Percentiles rank a stretch among this genome's conserved stretches.
Conservation (phyloP, 768 basidiomycete species). For the Psilocybe cyanescens region DNA sequence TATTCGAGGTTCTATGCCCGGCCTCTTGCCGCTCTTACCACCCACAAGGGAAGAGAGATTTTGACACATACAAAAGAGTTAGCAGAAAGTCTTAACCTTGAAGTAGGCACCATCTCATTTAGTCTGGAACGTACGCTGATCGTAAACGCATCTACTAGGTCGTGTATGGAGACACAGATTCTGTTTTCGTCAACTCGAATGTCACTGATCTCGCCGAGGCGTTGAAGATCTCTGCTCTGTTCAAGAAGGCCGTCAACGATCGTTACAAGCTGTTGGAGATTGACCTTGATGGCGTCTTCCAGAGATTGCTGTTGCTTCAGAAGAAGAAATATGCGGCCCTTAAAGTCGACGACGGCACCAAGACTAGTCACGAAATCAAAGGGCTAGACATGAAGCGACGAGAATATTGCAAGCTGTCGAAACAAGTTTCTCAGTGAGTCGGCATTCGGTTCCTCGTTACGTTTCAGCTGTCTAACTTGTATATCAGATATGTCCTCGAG, state of each 20-base stretch:
- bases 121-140: background rate
- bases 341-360: slow-evolving; percentile 83
- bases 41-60: slow-evolving; percentile 97
- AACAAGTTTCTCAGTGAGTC: slow-evolving; percentile 88
- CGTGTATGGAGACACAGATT: slow-evolving; percentile 98
- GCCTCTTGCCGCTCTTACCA: slow-evolving; percentile 96
- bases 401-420: slow-evolving; percentile 92
- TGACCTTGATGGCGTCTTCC: slow-evolving; percentile 93
- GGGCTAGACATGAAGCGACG: slow-evolving; percentile 99
- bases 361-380: slow-evolving; percentile 87
- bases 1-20: slow-evolving; percentile 96
- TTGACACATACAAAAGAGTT: slow-evolving; percentile 91
- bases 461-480: background rate
- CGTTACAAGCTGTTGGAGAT: slow-evolving; percentile 96
- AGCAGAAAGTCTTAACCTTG: slow-evolving; percentile 87
- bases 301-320: slow-evolving; percentile 88
- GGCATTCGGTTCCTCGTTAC: background rate
- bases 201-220: slow-evolving; percentile 88
- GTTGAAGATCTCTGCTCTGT: slow-evolving; percentile 85
- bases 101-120: slow-evolving; percentile 59
- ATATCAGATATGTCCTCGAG: slow-evolving; percentile 81
- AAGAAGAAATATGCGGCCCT: slow-evolving; percentile 99
- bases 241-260: slow-evolving; percentile 97
- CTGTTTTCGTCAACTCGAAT: slow-evolving; percentile 97
- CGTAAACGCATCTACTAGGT: slow-evolving; percentile 57